Evolutionary conservation across 2,329 filamentous ascomycete genomes (phyloP).

Genomic region (Phyllosticta paracitricarpa): DNA sequence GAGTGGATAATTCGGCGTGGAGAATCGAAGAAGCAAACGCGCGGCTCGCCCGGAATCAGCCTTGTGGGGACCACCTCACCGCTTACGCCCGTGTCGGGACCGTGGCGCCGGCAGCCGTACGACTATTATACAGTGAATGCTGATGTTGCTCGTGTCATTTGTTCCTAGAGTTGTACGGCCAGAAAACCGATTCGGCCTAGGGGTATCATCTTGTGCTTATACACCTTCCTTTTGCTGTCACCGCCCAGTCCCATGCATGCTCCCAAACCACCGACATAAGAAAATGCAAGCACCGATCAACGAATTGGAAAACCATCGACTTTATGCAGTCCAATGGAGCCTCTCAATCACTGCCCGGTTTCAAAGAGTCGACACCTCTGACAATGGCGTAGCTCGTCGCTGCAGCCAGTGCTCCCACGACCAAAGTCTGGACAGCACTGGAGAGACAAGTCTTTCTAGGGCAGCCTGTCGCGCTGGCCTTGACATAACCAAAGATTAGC

Average conservation of each 20-base stretch:
- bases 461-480: conserved; percentile 21
- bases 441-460: conserved; percentile 1
- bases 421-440: conserved; percentile 6
- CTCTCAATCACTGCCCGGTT: neutral
- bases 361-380: conserved; percentile 6
- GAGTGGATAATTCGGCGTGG: neutral
- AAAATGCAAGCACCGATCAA: neutral
- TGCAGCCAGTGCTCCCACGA: conserved; percentile 8
- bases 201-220: neutral
- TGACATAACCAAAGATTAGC: conserved; percentile 42
- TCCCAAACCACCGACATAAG: neutral
- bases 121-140: neutral
- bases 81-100: neutral
- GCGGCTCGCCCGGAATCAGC: neutral
- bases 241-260: neutral
- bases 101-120: neutral
- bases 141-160: neutral
- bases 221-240: neutral
- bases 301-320: neutral
- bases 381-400: conserved; percentile 11
- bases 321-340: neutral
- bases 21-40: neutral
- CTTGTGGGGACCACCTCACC: neutral
- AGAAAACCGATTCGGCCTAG: neutral
- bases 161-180: neutral